Evolutionary conservation across 1,284 basidiomycete genomes (phyloP).

Genomic region (Moesziomyces sp.): DNA sequence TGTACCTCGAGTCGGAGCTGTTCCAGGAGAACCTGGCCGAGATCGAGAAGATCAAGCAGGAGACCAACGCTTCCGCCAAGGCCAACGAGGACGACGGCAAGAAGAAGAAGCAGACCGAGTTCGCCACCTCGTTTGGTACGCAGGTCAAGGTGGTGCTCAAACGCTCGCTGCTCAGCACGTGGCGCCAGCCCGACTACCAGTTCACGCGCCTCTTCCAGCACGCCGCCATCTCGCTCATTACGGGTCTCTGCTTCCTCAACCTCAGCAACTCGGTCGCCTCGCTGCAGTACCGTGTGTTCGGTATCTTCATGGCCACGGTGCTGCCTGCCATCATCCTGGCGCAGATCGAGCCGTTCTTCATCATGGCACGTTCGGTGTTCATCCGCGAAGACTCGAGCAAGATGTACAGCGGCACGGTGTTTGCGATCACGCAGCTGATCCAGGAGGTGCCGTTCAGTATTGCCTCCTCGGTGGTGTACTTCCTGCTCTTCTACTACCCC

Average conservation of each 20-base stretch:
- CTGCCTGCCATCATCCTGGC: constrained; percentile 38
- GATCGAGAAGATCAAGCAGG: constrained; percentile 31
- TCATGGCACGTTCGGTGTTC: constrained; percentile 24
- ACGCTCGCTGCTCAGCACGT: constrained; percentile 73
- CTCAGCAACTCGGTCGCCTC: constrained; percentile 17
- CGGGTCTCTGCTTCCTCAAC: constrained; percentile 42
- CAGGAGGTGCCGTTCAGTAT: constrained; percentile 39
- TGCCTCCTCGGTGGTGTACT: constrained; percentile 26
- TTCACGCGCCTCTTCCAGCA: constrained; percentile 45
- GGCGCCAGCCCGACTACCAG: constrained; percentile 71
- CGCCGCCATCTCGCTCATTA: constrained; percentile 34
- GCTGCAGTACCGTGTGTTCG: constrained; percentile 35
- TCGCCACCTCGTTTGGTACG: constrained; percentile 48
- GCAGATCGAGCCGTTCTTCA: constrained; percentile 39
- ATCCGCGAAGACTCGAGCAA: constrained; percentile 40
- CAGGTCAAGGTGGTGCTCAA: constrained; percentile 35
- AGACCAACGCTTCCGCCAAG: constrained; percentile 10
- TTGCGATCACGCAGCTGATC: constrained; percentile 31
- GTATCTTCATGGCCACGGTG: constrained; percentile 40
- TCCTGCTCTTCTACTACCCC: constrained; percentile 39
- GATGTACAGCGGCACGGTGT: constrained; percentile 35
- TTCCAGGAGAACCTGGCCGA: constrained; percentile 22
- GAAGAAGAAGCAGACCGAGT: constrained; percentile 15
- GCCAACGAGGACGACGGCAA: not conserved
- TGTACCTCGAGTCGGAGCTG: constrained; percentile 66